Evolutionary conservation across 495 filamentous ascomycete genomes (phyloP).

Genomic region (Daldinia childiae): DNA sequence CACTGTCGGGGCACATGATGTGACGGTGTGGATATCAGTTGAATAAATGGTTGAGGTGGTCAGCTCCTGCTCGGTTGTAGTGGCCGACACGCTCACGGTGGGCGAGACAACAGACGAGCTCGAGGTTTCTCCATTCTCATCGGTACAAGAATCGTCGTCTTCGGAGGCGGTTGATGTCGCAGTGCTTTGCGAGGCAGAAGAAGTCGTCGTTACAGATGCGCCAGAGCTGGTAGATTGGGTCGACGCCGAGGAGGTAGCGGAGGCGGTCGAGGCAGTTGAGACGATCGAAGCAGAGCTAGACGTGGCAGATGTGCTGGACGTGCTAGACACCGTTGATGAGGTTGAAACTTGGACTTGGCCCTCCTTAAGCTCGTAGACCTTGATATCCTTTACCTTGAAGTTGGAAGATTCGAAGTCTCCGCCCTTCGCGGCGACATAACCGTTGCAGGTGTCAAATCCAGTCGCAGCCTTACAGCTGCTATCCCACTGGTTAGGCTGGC

Average conservation of each 20-base stretch:
- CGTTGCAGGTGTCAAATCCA: constrained; percentile 54
- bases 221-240: neutral
- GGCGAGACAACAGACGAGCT: too few relatives aligned
- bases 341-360: constrained; percentile 34
- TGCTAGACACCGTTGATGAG: constrained; percentile 38
- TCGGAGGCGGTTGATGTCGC: constrained; percentile 16
- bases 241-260: neutral
- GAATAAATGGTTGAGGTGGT: constrained; percentile 46
- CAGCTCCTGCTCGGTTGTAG: constrained; percentile 9
- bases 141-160: constrained; percentile 27
- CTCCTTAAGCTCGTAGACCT: constrained; percentile 52
- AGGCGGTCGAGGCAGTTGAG: constrained; percentile 11
- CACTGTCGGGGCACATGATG: constrained; percentile 67
- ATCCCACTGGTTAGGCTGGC: constrained; percentile 44
- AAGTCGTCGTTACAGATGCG: constrained; percentile 18
- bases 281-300: constrained; percentile 10
- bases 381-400: constrained; percentile 66
- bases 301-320: constrained; percentile 26
- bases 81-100: constrained; percentile 24
- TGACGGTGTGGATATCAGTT: constrained; percentile 59
- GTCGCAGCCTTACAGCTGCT: constrained; percentile 36
- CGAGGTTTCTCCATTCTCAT: constrained; percentile 15
- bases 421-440: constrained; percentile 68
- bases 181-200: constrained; percentile 15
- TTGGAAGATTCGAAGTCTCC: constrained; percentile 64